Evolutionary conservation across 2,329 filamentous ascomycete genomes (phyloP), one percentile per base, ranked within the genome.

Genomic region (Beauveria caledonica): DNA sequence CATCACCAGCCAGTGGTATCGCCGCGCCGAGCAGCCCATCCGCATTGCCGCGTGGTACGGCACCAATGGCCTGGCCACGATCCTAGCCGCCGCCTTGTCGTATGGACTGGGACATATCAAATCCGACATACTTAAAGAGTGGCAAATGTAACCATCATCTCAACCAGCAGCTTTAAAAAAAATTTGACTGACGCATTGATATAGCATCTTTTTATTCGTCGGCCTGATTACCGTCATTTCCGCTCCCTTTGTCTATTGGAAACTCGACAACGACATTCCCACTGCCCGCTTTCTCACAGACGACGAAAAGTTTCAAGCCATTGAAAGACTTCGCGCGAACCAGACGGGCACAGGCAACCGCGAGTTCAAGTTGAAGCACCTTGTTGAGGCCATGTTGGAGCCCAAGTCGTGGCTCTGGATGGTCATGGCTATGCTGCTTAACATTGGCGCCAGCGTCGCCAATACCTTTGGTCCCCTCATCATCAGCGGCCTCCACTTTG

Each of bases 281-380:
- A 79, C 80, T 0, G 80, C 80, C 0, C 76, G 80, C 15, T 83
- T 81, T 61, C 67, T 94, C 27, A 87, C 76, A 8, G 80, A 86
- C 57, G 78, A 84, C 50, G 89, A 93, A 64, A 83, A 84, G 13
- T 70, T 85, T 0, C 78, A 90, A 46, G 87, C 86, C 0, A 76
- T 92, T 27, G 89, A 90, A 64, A 80, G 89, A 0, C 83, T 93
- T 6, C 79, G 88, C 0, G 78, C 84, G 23, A 93, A 93, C 66
- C 85, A 90, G 69, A 89, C 89, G 62, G 89, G 89, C 0, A 86
- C 89, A 17, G 87, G 86, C 1, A 88, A 84, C 63, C 85, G 85
- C 64, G 80, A 88, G 63, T 89, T 87, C 72, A 88, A 88, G 64
- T 77, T 80, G 74, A 78, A 81, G 23, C 90, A 94, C 63, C 75